phyloP scores from a whole-genome alignment of 2,329 filamentous ascomycete species.

The Ophidiomyces ophidiicola region DNA sequence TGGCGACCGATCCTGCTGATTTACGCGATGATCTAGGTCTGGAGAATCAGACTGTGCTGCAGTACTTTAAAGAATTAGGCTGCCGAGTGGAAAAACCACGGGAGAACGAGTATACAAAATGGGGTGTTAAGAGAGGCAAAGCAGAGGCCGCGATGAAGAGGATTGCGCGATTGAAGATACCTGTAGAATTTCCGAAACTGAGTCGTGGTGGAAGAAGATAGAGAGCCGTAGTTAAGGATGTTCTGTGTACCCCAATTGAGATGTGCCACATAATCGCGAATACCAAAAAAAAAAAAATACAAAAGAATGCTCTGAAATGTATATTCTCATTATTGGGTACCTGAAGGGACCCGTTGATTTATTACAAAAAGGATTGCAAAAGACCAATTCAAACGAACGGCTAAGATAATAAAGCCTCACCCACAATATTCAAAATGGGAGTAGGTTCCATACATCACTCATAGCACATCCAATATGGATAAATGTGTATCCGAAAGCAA shows the following conservation, averaged over 20 bases:
- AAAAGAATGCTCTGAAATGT: no score
- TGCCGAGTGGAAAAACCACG: slow-evolving; percentile 33
- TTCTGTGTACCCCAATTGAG: background rate
- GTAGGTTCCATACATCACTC: background rate
- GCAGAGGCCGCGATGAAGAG: slow-evolving; percentile 41
- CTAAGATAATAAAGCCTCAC: background rate
- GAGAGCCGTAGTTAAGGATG: background rate
- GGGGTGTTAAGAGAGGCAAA: slow-evolving; percentile 46
- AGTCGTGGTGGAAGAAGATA: slow-evolving; percentile 26
- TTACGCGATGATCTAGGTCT: slow-evolving; percentile 35
- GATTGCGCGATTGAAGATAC: slow-evolving; percentile 61
- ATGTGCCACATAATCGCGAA: background rate
- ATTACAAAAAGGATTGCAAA: no score
- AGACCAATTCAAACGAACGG: no score
- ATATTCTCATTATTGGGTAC: no score
- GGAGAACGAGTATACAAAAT: slow-evolving; percentile 32
- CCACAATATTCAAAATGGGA: background rate
- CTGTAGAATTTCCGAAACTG: slow-evolving; percentile 67
- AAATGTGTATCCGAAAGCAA: background rate
- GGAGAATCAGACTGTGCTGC: slow-evolving; percentile 25
- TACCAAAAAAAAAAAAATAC: no score
- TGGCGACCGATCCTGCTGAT: slow-evolving; percentile 35
- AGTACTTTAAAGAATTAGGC: slow-evolving; percentile 38
- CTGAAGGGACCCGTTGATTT: no score
- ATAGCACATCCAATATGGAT: background rate